Base-by-base conservation (phyloP, 2,329 filamentous ascomycete species). In the Monosporascus sp. region DNA sequence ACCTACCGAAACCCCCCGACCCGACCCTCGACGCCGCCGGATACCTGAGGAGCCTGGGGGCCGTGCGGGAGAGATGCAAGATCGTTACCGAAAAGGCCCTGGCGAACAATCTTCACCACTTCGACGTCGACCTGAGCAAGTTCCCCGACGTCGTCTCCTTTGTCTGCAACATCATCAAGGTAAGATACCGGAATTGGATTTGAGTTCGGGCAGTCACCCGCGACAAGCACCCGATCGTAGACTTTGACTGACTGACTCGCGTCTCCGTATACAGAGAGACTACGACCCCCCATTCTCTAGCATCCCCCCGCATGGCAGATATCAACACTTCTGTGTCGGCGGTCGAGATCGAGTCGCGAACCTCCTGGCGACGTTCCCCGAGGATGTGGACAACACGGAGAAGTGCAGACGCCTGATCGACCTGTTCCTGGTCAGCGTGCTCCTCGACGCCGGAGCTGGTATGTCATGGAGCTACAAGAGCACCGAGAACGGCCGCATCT, bases 101-200 rank as follows among this genome's bases (percentile, higher is more conserved):
- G 64, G 79, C 78, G 59, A 90, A 96, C 65, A 79, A 88, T 61
- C 79, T 96, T 56, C 83, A 82, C 61, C 92, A 97, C 69, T 97
- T 97, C 64, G 86, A 89, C 59, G 90, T 96, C 47, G 92, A 97
- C 70, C 84, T 92, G 79, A 73, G 72, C 72, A 95, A 93, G 71
- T 93, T 96, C 68, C 72, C 79, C 46, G 88, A 93, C 59, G 93
- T 93, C 1, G 90, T 92, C 15, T 81, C 81, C 45, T 96, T 96
- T 68, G 88, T 96, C 9, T 86, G 93, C n/a, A 86, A 88, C 41
- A 93, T 97, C 58, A 96, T 97, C 76, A 96, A 95, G 87, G 91
- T 92, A 74, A 60, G 78, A 65, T 17, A 14, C 11, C 15, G 24
- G 14, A 20, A 36, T 46, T 39, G 8, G 25, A 6, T 18, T 22